A percentile compares a stretch with the other conserved stretches of the same genome.
Conservation (phyloP, 352 stramenopile genomes). For the Globisporangium mamillatum region DNA sequence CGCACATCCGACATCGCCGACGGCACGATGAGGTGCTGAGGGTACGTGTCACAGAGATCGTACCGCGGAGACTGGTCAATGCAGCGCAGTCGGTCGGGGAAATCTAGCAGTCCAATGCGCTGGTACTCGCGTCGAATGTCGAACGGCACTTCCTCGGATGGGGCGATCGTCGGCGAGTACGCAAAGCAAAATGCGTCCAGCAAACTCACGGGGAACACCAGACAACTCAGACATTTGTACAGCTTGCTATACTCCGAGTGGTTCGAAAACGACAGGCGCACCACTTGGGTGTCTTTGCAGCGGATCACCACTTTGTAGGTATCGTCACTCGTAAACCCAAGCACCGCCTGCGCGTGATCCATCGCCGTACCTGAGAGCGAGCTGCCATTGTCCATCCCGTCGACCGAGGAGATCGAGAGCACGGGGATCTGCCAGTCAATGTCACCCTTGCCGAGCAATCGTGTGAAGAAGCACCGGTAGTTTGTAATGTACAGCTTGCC, state of each 20-base stretch:
- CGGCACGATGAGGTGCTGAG: conserved; percentile 91
- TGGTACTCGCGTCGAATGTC: conserved; percentile 78
- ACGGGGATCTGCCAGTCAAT: conserved; percentile 80
- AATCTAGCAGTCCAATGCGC: conserved; percentile 70
- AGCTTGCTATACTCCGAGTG: conserved; percentile 73
- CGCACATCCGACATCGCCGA: conserved; percentile 88
- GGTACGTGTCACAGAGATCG: conserved; percentile 93
- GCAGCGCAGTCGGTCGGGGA: conserved; percentile 60
- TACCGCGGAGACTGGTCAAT: conserved; percentile 80
- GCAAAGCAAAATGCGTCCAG: conserved; percentile 83
- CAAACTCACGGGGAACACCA: conserved; percentile 71
- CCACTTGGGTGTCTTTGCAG: conserved; percentile 77
- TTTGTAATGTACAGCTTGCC: conserved; percentile 83
- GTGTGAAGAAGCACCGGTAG: conserved; percentile 79
- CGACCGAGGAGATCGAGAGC: conserved; percentile 68
- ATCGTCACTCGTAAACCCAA: conserved; percentile 51
- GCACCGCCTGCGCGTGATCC: conserved; percentile 58
- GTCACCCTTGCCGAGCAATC: conserved; percentile 38
- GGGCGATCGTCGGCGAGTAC: conserved; percentile 64
- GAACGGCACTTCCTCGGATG: conserved; percentile 76
- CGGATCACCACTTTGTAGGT: conserved; percentile 69
- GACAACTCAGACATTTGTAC: conserved; percentile 68
- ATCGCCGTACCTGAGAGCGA: conserved; percentile 27
- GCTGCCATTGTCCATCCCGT: conserved; percentile 42
- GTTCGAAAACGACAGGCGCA: conserved; percentile 66